Percentiles rank a stretch among this genome's conserved stretches.
phyloP scores from a whole-genome alignment of 768 basidiomycete species.

The Mrakia frigida region DNA sequence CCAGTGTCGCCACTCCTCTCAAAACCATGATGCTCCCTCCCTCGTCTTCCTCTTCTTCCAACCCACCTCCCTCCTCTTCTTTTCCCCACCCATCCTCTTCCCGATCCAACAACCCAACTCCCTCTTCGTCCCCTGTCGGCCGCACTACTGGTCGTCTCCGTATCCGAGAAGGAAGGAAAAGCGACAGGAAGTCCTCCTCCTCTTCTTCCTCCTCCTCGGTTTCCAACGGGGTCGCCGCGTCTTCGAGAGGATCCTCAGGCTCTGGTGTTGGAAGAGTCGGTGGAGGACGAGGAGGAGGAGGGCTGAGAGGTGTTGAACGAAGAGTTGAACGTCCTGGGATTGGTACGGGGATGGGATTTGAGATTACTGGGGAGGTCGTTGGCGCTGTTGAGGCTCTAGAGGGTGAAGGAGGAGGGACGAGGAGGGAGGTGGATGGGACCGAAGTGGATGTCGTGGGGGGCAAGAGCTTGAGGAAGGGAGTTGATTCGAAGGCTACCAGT shows the following conservation, averaged over 20 bases:
- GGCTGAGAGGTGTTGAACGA: background rate
- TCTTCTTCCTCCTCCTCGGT: background rate
- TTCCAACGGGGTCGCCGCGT: background rate
- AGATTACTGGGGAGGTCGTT: too few relatives aligned
- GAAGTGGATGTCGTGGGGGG: background rate
- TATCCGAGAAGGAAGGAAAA: background rate
- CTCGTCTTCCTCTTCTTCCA: background rate
- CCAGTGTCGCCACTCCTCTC: background rate
- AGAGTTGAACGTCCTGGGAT: background rate
- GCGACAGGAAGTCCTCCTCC: background rate
- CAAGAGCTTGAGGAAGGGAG: background rate
- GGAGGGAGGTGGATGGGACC: background rate
- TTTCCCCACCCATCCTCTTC: background rate
- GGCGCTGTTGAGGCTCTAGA: background rate
- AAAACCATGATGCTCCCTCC: background rate
- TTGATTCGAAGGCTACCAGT: constrained; percentile 12
- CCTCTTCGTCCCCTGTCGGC: background rate
- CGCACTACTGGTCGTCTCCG: background rate
- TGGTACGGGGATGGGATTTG: background rate
- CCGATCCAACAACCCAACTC: background rate
- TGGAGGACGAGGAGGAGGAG: background rate
- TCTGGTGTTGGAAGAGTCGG: background rate
- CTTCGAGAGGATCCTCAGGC: background rate
- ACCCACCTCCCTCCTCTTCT: background rate
- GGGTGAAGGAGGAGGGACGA: background rate